Conservation (phyloP, 139 green algal species). For the Tetradesmus lagerheimii region DNA sequence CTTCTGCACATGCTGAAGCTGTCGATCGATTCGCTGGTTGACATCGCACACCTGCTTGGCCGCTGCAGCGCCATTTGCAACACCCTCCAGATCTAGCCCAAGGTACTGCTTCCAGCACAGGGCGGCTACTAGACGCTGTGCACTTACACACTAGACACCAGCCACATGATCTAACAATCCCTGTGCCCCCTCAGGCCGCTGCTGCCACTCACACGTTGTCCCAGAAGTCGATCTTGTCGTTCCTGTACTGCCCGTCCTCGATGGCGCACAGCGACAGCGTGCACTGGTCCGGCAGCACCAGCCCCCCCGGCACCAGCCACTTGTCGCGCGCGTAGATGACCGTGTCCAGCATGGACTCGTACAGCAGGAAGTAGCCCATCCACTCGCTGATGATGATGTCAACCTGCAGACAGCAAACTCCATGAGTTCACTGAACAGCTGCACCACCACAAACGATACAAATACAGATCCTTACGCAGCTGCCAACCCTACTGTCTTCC, state of each 20-base stretch:
- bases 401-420: slow-evolving; percentile 51
- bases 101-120: too few relatives aligned
- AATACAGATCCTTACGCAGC: too few relatives aligned
- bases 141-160: too few relatives aligned
- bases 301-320: slow-evolving; percentile 82
- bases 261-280: slow-evolving; percentile 81
- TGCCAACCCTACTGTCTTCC: background rate
- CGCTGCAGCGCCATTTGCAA: too few relatives aligned
- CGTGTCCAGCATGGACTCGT: slow-evolving; percentile 93
- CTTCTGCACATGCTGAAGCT: too few relatives aligned
- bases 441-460: background rate
- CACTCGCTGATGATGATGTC: slow-evolving; percentile 95
- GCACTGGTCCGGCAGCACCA: slow-evolving; percentile 87
- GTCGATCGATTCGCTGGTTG: too few relatives aligned
- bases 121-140: too few relatives aligned
- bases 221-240: slow-evolving; percentile 97
- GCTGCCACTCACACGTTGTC: slow-evolving; percentile 79
- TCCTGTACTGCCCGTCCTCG: slow-evolving; percentile 92
- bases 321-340: slow-evolving; percentile 92
- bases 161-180: too few relatives aligned
- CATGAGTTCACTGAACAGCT: background rate
- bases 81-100: too few relatives aligned
- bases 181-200: too few relatives aligned
- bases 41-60: too few relatives aligned
- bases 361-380: slow-evolving; percentile 95